A percentile compares a stretch with the other conserved stretches of the same genome.
Evolutionary conservation across 306 rosid genomes (phyloP).

Genomic region (Cucurbita ficifolia): DNA sequence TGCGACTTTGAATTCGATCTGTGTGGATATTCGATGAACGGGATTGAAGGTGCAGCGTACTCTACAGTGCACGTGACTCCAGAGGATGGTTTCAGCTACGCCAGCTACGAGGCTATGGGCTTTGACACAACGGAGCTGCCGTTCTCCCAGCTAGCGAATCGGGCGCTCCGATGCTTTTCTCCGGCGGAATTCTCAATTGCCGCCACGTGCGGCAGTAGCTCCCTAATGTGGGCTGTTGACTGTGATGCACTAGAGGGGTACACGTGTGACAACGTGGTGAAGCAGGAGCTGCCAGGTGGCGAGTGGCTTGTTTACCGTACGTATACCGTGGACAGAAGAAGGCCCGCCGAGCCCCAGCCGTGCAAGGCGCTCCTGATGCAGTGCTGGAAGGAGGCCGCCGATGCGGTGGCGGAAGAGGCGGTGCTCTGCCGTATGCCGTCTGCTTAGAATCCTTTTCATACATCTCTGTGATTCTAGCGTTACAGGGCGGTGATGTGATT

Average conservation of each 20-base stretch:
- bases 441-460: not conserved
- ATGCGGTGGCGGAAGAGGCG: slow-evolving; percentile 9
- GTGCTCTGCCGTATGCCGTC: slow-evolving; percentile 7
- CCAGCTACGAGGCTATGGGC: slow-evolving; percentile 43
- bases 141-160: slow-evolving; percentile 4
- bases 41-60: slow-evolving; percentile 33
- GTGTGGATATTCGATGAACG: slow-evolving; percentile 58
- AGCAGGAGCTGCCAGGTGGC: slow-evolving; percentile 31
- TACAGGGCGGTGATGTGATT: not conserved
- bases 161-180: slow-evolving; percentile 28
- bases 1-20: slow-evolving; percentile 52
- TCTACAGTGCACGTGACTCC: slow-evolving; percentile 67
- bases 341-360: not conserved
- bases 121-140: slow-evolving; percentile 4
- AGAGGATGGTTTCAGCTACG: slow-evolving; percentile 49
- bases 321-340: slow-evolving; percentile 1
- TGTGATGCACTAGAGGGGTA: slow-evolving; percentile 32
- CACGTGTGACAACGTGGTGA: slow-evolving; percentile 22
- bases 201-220: slow-evolving; percentile 20
- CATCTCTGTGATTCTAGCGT: not conserved
- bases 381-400: slow-evolving; percentile 6
- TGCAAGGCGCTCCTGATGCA: not conserved
- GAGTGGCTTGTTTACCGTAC: slow-evolving; percentile 23
- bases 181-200: slow-evolving; percentile 32
- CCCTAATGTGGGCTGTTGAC: slow-evolving; percentile 11